phyloP scores from a whole-genome alignment of 2,329 filamentous ascomycete species.

The Fusarium sp. region DNA sequence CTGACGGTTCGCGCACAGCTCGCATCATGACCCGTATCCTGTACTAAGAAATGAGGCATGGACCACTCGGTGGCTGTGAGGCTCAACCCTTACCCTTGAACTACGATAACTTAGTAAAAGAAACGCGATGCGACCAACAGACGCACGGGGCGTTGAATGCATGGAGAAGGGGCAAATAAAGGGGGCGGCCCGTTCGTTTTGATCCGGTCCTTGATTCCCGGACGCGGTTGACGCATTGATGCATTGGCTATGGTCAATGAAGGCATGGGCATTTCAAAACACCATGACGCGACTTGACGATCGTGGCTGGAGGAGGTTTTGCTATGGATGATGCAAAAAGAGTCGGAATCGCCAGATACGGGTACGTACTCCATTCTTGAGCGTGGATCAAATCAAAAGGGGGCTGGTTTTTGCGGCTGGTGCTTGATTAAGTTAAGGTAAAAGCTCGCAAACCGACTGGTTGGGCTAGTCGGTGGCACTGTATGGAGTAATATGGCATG shows the following conservation, averaged over 20 bases:
- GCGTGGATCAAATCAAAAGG: conserved; percentile 31
- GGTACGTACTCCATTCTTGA: conserved; percentile 7
- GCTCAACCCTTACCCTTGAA: conserved; percentile 27
- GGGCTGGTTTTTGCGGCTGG: conserved; percentile 37
- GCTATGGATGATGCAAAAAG: background rate
- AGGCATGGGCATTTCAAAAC: conserved; percentile 7
- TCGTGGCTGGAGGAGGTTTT: conserved; percentile 18
- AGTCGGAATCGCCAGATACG: conserved; percentile 20
- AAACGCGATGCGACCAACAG: conserved; percentile 26
- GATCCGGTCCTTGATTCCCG: conserved; percentile 23
- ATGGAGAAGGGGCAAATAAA: conserved; percentile 27
- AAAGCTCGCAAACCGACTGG: conserved; percentile 17
- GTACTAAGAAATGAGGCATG: conserved; percentile 49
- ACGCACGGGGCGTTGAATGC: conserved; percentile 16
- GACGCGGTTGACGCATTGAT: conserved; percentile 32
- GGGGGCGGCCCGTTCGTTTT: conserved; percentile 29
- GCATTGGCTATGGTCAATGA: conserved; percentile 25
- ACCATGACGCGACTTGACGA: conserved; percentile 15
- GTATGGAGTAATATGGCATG: conserved; percentile 36
- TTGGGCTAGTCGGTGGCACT: conserved; percentile 33
- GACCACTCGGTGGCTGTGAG: conserved; percentile 7
- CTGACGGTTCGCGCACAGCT: conserved; percentile 45
- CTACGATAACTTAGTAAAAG: background rate
- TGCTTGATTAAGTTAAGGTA: conserved; percentile 16
- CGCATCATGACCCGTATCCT: conserved; percentile 59